Base-by-base conservation (phyloP, 176 grass and related monocot species). In the Oryza meyeriana region DNA sequence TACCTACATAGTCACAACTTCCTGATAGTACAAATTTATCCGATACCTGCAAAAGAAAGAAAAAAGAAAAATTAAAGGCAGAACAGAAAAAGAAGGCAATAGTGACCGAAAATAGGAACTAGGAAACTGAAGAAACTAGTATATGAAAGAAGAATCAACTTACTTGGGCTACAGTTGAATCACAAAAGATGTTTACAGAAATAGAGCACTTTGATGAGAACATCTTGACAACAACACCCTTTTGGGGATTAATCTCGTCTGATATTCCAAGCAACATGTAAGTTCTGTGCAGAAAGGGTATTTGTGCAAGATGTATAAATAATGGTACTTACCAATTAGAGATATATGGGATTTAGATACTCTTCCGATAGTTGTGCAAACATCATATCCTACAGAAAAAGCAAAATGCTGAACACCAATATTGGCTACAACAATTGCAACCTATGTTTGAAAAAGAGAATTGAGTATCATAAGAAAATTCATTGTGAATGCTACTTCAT, bases 1-100 rank as follows among this genome's bases (percentile, higher is more conserved):
- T 77, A 86, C 92, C 80, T 83, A 99, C 96, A 80, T 99, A 99
- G 79, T 99, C 82, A 80, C 96, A 95, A 25, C 12, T 81, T 90
- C 88, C 96, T 82, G 87, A 93, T 65, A 90, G 3, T 12, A 77
- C 74, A 29, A 99, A 89, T 88, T 76, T 36, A 84, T 89, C 39
- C 45, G 91, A 28, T 58, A 81, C 88, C 93, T 93, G 88, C 12
- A 79, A 88, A 62, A 33, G 64, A 81, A 47, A 86, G 40, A 40
- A n/a, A 36, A 4, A 36, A 36, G 35, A 5, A 13, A 41, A 72
- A n/a, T 10, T 25, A 59, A 69, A 72, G 69, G 13, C 26, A 77
- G 22, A 52, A 5, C 32, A 74, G 33, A 81, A 71, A 59, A 75
- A 71, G 41, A 50, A 66, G 35, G 71, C 42, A 58, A 77, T 13